Evolutionary conservation across 2,329 filamentous ascomycete species (phyloP).

Genomic region (Penicillium sp.): DNA sequence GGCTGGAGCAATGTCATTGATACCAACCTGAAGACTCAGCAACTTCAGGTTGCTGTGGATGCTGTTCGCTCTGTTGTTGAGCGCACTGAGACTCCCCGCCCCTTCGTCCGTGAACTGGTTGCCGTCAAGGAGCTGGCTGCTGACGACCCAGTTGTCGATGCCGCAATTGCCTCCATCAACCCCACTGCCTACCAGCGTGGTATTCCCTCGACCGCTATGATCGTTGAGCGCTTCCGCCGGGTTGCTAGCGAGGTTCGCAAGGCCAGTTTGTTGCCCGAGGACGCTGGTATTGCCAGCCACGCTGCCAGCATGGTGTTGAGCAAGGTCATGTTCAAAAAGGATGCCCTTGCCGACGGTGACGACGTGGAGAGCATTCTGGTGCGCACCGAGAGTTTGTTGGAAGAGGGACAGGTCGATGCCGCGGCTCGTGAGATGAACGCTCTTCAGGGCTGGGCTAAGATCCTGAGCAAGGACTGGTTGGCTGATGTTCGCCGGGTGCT

Average conservation of each 20-base stretch:
- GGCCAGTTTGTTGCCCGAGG: conserved; percentile 85
- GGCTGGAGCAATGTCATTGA: conserved; percentile 92
- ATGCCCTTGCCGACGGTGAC: conserved; percentile 75
- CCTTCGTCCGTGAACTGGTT: conserved; percentile 89
- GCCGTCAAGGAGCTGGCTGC: conserved; percentile 89
- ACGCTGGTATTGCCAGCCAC: conserved; percentile 92
- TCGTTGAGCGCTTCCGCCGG: conserved; percentile 93
- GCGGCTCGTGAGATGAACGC: conserved; percentile 95
- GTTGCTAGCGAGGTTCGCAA: conserved; percentile 92
- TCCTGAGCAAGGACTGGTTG: conserved; percentile 91
- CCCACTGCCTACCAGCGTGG: conserved; percentile 90
- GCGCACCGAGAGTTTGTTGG: conserved; percentile 82
- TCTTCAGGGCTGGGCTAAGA: conserved; percentile 91
- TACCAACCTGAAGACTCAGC: conserved; percentile 87
- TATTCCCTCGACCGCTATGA: conserved; percentile 76
- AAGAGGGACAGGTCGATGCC: conserved; percentile 88
- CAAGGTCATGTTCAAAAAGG: conserved; percentile 96
- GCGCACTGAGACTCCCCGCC: conserved; percentile 70
- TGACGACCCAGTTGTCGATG: conserved; percentile 82
- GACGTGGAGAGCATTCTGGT: conserved; percentile 94
- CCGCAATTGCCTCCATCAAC: conserved; percentile 95
- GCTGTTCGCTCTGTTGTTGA: conserved; percentile 83
- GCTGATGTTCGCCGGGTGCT: conserved; percentile 85
- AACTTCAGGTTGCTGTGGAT: conserved; percentile 93
- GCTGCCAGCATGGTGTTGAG: conserved; percentile 86